Conservation (phyloP, 257 asterid species). For the Solanum rostratum region DNA sequence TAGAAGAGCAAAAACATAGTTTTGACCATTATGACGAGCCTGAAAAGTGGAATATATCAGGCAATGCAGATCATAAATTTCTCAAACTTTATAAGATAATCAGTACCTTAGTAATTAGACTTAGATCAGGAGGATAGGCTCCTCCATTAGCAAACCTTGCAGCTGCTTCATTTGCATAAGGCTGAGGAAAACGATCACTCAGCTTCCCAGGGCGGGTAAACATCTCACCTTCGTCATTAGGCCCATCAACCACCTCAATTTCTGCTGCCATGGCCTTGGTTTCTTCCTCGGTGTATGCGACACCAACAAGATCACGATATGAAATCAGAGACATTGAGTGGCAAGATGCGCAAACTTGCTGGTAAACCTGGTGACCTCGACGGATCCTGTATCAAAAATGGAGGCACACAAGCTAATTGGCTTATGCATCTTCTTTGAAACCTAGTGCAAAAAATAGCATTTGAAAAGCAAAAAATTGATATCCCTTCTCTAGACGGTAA, state of each 20-base stretch:
- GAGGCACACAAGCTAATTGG: not conserved
- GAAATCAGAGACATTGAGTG: conserved; percentile 73
- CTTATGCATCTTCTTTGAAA: not conserved
- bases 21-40: conserved; percentile 79
- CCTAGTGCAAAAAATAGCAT: not conserved
- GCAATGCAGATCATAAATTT: not conserved
- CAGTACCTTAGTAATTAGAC: conserved; percentile 65
- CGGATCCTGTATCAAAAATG: conserved; percentile 39
- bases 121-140: conserved; percentile 78
- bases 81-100: not conserved
- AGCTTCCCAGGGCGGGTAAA: conserved; percentile 67
- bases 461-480: not conserved
- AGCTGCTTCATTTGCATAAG: conserved; percentile 69
- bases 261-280: conserved; percentile 83
- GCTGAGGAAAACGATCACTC: conserved; percentile 73
- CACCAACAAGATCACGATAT: conserved; percentile 77
- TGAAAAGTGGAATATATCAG: conserved; percentile 9
- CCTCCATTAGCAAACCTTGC: conserved; percentile 89
- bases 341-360: conserved; percentile 77
- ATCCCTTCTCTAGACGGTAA: not conserved
- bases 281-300: conserved; percentile 81
- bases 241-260: conserved; percentile 77
- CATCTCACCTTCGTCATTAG: conserved; percentile 84
- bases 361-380: conserved; percentile 68
- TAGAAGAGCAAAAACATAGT: conserved; percentile 60